Evolutionary conservation across 805 yeast genomes (phyloP), one percentile per base, ranked within the genome.

Genomic region (Candida orba): DNA sequence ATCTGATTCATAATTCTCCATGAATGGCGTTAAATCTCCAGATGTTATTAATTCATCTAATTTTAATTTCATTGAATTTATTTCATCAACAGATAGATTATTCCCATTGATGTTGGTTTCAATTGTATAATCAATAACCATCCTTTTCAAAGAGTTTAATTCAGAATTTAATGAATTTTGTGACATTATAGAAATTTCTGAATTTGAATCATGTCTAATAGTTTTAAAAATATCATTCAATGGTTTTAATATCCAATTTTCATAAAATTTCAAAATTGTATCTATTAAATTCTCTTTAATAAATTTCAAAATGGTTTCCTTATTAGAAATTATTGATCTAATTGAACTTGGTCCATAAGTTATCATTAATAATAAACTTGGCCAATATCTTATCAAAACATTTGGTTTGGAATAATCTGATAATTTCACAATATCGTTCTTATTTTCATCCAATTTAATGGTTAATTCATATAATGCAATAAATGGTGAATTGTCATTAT

Each of bases 191-290:
- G 95, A 84, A 36, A 89, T 76, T 46, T 81, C 76, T 2, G 82
- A 76, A 32, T 71, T 69, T 14, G 84, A 83, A 58, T 90, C 97
- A 60, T 86, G 93, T 41, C 93, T 72, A n/a, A 91, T 80, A 0
- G 95, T 88, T 38, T 77, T 72, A 51, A 87, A 65, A 50, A 91
- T 81, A 52, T 84, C 81, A 35, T 68, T 67, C 17, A 85, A 57
- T 1, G 98, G 99, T 37, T 74, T 73, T 34, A 87, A 66, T 4
- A 91, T 73, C 98, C 99, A 91, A 31, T 90, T 88, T 29, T 69
- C 63, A 69, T 81, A 75, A 53, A 90, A 82, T 4, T 91, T 87
- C 25, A 58, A 56, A 1, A 71, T 55, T 0, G 95, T 81, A n/a
- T 80, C 85, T 14, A 79, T 60, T 6, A 87, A 57, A 42, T 83